A percentile compares a stretch with the other conserved stretches of the same genome.
These are phyloP conservation scores for Lepidopterella palustris DNA, from an alignment of 495 filamentous ascomycete genomes.

Conservation along the genomic window DNA sequence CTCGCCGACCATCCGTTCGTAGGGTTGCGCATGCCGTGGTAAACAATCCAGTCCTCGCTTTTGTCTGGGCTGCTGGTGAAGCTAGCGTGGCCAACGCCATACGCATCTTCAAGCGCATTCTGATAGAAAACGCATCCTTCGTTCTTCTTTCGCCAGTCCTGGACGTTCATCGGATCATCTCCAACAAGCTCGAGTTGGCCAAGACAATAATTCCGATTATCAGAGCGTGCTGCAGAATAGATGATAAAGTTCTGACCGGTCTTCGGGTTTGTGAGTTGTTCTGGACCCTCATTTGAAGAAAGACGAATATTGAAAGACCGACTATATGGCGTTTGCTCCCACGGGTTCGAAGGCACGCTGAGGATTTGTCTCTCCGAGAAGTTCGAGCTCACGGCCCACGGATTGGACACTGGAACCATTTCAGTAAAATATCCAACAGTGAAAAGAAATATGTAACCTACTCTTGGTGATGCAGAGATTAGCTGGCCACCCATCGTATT, in stretches of 20 bases:
- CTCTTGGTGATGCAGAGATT: constrained; percentile 47
- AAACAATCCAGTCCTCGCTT: constrained; percentile 44
- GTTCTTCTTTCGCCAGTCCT: constrained; percentile 42
- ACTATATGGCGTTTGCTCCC: constrained; percentile 47
- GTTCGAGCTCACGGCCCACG: constrained; percentile 42
- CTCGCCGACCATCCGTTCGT: constrained; percentile 36
- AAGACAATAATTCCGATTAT: constrained; percentile 44
- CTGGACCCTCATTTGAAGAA: constrained; percentile 44
- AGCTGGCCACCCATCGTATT: constrained; percentile 45
- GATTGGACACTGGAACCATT: constrained; percentile 34
- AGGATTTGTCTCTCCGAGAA: constrained; percentile 42
- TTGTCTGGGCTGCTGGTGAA: constrained; percentile 44
- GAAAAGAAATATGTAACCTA: too few species aligned
- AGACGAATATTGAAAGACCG: constrained; percentile 40
- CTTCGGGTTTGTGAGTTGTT: constrained; percentile 44
- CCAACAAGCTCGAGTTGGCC: constrained; percentile 43
- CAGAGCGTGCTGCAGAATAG: constrained; percentile 43
- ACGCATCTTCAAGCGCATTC: constrained; percentile 40
- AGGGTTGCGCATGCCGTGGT: constrained; percentile 43
- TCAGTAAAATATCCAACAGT: neutral
- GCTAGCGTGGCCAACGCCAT: constrained; percentile 46
- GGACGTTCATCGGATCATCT: constrained; percentile 45
- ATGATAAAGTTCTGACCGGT: constrained; percentile 45
- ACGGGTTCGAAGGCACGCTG: constrained; percentile 40
- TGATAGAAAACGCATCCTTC: constrained; percentile 47